A percentile compares a stretch with the other conserved stretches of the same genome.
phyloP scores from a whole-genome alignment of 352 stramenopile species.

The Pythium sukuiense region DNA sequence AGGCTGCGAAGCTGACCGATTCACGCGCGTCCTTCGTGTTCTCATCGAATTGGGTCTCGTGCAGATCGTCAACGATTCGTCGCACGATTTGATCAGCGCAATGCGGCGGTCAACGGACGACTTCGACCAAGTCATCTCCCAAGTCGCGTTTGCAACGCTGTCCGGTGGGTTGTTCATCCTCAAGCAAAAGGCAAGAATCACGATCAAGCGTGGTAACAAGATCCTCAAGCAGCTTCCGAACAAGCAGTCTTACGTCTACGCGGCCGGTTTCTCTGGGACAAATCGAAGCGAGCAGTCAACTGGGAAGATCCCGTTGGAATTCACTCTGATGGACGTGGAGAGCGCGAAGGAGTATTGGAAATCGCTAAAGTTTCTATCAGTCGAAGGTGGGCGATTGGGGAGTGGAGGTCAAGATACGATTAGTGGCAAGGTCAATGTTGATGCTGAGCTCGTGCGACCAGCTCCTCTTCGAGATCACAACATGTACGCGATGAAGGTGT shows the following conservation, averaged over 20 bases:
- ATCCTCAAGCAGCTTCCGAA: constrained; percentile 52
- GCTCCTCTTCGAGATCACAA: constrained; percentile 65
- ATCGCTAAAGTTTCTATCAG: constrained; percentile 61
- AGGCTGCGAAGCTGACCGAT: constrained; percentile 66
- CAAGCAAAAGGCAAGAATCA: constrained; percentile 48
- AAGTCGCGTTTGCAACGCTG: constrained; percentile 71
- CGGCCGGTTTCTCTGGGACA: constrained; percentile 52
- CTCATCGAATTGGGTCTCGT: constrained; percentile 71
- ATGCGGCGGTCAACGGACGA: constrained; percentile 54
- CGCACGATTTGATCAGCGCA: constrained; percentile 48
- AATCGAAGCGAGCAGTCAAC: constrained; percentile 52
- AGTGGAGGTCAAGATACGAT: constrained; percentile 33
- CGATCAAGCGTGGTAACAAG: constrained; percentile 53
- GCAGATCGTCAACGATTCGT: constrained; percentile 55
- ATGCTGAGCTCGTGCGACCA: constrained; percentile 55
- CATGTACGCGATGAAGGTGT: constrained; percentile 64
- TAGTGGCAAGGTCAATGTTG: constrained; percentile 49
- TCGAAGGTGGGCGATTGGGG: constrained; percentile 62
- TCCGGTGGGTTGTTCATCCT: constrained; percentile 66
- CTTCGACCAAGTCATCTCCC: constrained; percentile 75
- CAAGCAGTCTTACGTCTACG: constrained; percentile 65
- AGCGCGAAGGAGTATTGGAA: constrained; percentile 74
- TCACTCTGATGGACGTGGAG: constrained; percentile 39
- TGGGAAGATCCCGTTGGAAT: constrained; percentile 60
- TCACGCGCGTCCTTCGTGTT: constrained; percentile 66